Percentiles rank a stretch among this genome's conserved stretches.
Evolutionary conservation across 768 basidiomycete species (phyloP).

Genomic region (Calocera viscosa): DNA sequence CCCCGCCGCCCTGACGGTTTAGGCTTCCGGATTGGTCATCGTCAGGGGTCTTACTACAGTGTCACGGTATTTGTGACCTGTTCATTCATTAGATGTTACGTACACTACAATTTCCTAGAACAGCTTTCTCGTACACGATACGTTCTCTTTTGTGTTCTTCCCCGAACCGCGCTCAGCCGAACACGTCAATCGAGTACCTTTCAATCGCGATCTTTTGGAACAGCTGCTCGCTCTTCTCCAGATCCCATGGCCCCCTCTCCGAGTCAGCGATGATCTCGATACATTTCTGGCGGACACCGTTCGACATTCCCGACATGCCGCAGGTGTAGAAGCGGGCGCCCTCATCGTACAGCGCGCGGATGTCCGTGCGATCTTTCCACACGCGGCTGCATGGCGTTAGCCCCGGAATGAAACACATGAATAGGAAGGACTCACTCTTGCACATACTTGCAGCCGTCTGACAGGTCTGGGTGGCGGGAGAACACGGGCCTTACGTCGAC

Average conservation of each 20-base stretch:
- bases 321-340: conserved; percentile 37
- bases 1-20: no score
- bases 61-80: neutral
- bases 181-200: conserved; percentile 37
- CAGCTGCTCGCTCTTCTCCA: conserved; percentile 24
- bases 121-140: neutral
- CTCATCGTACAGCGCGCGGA: conserved; percentile 25
- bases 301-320: conserved; percentile 32
- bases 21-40: no score
- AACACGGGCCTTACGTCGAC: conserved; percentile 39
- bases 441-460: conserved; percentile 30
- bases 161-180: conserved; percentile 26
- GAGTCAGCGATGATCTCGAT: conserved; percentile 30
- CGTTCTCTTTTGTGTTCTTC: no score
- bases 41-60: neutral
- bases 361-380: conserved; percentile 32
- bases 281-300: conserved; percentile 31
- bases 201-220: conserved; percentile 30
- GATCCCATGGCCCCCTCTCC: conserved; percentile 16
- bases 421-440: conserved; percentile 27
- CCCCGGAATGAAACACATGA: neutral
- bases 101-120: neutral
- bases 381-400: conserved; percentile 27
- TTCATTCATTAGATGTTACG: neutral
- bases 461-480: conserved; percentile 24